Evolutionary conservation across 2,329 filamentous ascomycete genomes (phyloP).

Genomic region (Thielaviopsis populi): DNA sequence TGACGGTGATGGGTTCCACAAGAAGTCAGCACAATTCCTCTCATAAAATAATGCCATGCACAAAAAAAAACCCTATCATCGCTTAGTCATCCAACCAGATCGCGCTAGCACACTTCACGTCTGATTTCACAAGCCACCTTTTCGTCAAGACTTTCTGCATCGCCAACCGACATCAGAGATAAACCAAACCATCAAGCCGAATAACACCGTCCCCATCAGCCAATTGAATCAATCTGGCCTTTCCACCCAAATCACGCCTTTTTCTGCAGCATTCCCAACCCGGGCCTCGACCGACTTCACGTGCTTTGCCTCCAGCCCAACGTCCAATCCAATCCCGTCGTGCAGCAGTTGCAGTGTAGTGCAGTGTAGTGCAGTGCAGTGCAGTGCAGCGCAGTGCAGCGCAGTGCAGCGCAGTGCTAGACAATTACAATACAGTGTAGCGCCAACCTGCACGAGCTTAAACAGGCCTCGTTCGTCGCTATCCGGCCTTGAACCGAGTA

Average conservation of each 20-base stretch:
- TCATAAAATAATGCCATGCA: no score
- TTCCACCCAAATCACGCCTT: no score
- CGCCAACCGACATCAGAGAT: background rate
- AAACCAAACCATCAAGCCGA: no score
- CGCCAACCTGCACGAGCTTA: background rate
- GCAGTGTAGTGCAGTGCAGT: no score
- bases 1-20: conserved; percentile 5
- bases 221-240: no score
- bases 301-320: background rate
- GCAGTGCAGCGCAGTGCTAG: no score
- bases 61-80: background rate
- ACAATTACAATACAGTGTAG: background rate
- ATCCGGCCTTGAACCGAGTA: background rate
- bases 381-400: no score
- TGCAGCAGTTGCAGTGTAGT: background rate
- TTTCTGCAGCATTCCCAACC: no score
- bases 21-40: background rate
- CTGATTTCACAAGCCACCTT: background rate
- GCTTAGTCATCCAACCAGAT: background rate
- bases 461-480: background rate
- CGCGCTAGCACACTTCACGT: background rate
- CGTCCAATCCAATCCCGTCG: background rate
- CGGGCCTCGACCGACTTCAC: background rate
- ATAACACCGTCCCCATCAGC: no score
- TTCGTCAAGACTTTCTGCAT: background rate